Evolutionary conservation across 1,284 basidiomycete species (phyloP), one percentile per base, ranked within the genome.

Genomic region (Chalciporus sp.): DNA sequence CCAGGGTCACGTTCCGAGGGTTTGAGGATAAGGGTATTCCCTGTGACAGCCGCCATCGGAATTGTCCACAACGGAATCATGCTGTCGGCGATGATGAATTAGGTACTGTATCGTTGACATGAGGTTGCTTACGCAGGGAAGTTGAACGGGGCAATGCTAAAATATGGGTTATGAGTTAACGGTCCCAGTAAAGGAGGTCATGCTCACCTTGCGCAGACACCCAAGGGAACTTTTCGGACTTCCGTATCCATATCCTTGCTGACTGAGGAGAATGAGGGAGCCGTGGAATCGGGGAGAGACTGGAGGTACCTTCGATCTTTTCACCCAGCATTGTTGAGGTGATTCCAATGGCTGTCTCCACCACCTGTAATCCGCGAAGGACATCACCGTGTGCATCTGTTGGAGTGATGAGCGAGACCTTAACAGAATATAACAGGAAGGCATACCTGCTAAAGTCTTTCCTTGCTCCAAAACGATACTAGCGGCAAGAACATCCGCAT

Each of bases 61-160:
- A 97, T 94, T 1, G 93, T 91, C 95, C 95, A 98, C 10, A 98
- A 79, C 0, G 95, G 95, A 65, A 98, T 98, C 94, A 97, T 97
- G 12, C 94, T 94, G 52, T 43, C 47, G 47, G 49, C 57, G 53
- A 63, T 63, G 51, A 64, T 60, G 23, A 33, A 7, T 9, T 11
- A 42, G 31, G n/a, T 23, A 39, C 41, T 11, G 17, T 20, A 31
- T 39, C 12, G 31, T 41, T 45, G n/a, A 53, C 1, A 19, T 23
- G 17, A 42, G 26, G 19, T 46, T 41, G 44, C 85, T 66, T 70
- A 92, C 89, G 92, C 93, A 51, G 92, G 93, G 73, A 95, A 95
- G 71, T 95, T 95, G 78, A 95, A 96, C 9, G 95, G 95, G 27
- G 91, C 87, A 42, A 97, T 86, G 60, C 94, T 91, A 48, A 51